Conservation (phyloP, 768 basidiomycete genomes). For the Cubamyces lactineus region DNA sequence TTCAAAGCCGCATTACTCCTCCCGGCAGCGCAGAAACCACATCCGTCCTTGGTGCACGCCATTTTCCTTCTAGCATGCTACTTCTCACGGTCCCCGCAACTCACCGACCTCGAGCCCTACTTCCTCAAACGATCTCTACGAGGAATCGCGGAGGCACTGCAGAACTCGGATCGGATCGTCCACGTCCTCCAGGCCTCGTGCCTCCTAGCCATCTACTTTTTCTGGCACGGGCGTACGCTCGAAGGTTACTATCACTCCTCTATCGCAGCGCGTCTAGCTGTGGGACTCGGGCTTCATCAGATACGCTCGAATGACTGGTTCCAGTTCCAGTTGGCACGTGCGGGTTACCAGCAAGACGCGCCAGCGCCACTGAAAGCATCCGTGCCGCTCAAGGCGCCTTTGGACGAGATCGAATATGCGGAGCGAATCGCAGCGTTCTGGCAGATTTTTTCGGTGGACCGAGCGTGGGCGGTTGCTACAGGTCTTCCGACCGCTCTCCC, state of each 20-base stretch:
- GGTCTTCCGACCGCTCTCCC: slow-evolving; percentile 57
- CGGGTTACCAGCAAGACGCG: slow-evolving; percentile 14
- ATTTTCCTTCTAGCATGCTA: slow-evolving; percentile 63
- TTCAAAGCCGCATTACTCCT: slow-evolving; percentile 42
- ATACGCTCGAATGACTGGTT: slow-evolving; percentile 40
- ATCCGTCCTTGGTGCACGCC: slow-evolving; percentile 64
- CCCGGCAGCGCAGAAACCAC: slow-evolving; percentile 41
- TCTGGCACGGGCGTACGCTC: slow-evolving; percentile 54
- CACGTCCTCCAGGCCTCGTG: slow-evolving; percentile 64
- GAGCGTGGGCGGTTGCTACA: slow-evolving; percentile 59
- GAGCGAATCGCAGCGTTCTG: slow-evolving; percentile 60
- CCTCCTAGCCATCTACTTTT: slow-evolving; percentile 63
- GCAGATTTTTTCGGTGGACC: slow-evolving; percentile 66
- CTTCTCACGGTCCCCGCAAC: slow-evolving; percentile 48
- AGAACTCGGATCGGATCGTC: slow-evolving; percentile 55
- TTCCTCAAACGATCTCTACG: slow-evolving; percentile 54
- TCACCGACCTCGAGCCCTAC: slow-evolving; percentile 47
- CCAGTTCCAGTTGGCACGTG: slow-evolving; percentile 21
- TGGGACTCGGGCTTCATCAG: slow-evolving; percentile 62
- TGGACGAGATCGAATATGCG: slow-evolving; percentile 45
- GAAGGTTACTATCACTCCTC: slow-evolving; percentile 67
- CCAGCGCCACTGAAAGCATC: slow-evolving; percentile 26
- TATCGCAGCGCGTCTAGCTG: slow-evolving; percentile 62
- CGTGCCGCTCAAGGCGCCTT: slow-evolving; percentile 37
- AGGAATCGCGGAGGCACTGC: slow-evolving; percentile 56